Evolutionary conservation across 208 protist species (phyloP).

Genomic region (Tritrichomonas musculus): DNA sequence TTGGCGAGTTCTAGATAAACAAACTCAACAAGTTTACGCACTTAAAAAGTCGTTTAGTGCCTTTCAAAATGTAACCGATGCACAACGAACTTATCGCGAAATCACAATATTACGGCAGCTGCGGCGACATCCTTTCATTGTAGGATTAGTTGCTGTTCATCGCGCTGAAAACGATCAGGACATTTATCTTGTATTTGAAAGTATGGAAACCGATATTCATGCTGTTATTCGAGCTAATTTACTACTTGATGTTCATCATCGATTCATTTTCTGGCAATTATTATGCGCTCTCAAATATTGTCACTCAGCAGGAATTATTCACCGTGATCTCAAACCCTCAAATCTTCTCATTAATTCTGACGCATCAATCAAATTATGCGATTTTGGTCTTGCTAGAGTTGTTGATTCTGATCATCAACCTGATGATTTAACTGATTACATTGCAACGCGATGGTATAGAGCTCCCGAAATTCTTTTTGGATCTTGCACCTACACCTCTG

Average conservation of each 20-base stretch:
- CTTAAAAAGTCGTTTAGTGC: conserved; percentile 69
- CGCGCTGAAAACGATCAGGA: conserved; percentile 65
- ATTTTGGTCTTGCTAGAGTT: conserved; percentile 77
- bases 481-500: background rate
- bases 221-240: conserved; percentile 64
- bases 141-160: conserved; percentile 60
- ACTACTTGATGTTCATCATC: conserved; percentile 59
- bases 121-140: conserved; percentile 60
- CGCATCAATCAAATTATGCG: conserved; percentile 87
- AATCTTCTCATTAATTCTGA: conserved; percentile 87
- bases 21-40: conserved; percentile 51
- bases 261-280: conserved; percentile 65
- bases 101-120: conserved; percentile 61
- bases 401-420: background rate
- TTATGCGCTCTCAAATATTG: conserved; percentile 55
- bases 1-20: conserved; percentile 54
- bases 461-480: conserved; percentile 33
- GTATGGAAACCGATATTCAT: conserved; percentile 64
- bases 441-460: conserved; percentile 48
- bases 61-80: conserved; percentile 64
- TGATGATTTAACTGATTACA: conserved; percentile 50
- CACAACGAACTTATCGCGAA: conserved; percentile 65
- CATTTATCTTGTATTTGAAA: conserved; percentile 69
- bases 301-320: conserved; percentile 61
- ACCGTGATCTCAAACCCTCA: conserved; percentile 85